phyloP scores from a whole-genome alignment of 2,329 filamentous ascomycete species.

The Sporothrix pallida region DNA sequence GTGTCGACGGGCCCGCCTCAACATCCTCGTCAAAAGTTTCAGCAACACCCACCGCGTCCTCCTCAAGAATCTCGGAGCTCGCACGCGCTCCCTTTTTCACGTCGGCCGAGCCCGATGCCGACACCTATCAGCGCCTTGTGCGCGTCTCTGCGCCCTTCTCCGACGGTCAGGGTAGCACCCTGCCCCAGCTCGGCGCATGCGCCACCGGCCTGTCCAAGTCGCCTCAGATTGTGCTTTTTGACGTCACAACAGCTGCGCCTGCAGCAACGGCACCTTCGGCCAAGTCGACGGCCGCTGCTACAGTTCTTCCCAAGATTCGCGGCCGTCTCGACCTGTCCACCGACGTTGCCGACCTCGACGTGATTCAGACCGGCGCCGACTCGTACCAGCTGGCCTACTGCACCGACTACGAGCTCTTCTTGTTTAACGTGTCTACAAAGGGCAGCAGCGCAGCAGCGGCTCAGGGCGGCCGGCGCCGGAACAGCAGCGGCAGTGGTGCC shows the following conservation, averaged over 20 bases:
- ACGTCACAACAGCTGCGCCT: conserved; percentile 61
- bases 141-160: conserved; percentile 57
- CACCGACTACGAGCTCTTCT: conserved; percentile 74
- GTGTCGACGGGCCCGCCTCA: conserved; percentile 54
- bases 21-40: conserved; percentile 34
- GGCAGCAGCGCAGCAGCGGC: conserved; percentile 39
- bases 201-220: conserved; percentile 76
- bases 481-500: neutral
- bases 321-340: conserved; percentile 57
- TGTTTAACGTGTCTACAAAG: conserved; percentile 62
- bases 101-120: conserved; percentile 52
- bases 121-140: conserved; percentile 64
- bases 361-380: conserved; percentile 65
- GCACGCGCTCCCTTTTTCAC: conserved; percentile 60
- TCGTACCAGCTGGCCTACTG: conserved; percentile 79
- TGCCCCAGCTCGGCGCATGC: conserved; percentile 72
- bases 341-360: conserved; percentile 73
- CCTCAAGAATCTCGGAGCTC: conserved; percentile 56
- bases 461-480: neutral
- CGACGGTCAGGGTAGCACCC: conserved; percentile 48
- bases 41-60: conserved; percentile 44
- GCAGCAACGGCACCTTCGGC: conserved; percentile 40
- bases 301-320: conserved; percentile 50
- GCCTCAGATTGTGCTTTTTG: conserved; percentile 81
- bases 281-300: neutral